Evolutionary conservation across 2,329 filamentous ascomycete species (phyloP).

Genomic region (Colletotrichum musicola): DNA sequence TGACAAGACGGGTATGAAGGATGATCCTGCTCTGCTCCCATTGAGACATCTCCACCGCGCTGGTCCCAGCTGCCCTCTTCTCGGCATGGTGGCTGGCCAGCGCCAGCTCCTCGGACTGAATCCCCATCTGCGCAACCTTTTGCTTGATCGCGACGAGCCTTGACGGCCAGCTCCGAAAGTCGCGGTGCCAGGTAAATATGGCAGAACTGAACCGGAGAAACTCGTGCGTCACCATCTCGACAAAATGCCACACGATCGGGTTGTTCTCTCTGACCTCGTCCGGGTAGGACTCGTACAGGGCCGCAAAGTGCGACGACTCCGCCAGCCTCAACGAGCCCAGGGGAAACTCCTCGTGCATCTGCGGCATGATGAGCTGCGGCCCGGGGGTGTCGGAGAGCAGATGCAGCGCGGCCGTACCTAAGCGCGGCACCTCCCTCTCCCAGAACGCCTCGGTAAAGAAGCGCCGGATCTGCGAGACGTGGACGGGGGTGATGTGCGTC

Average conservation of each 20-base stretch:
- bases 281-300: background rate
- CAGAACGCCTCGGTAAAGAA: slow-evolving; percentile 46
- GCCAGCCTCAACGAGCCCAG: background rate
- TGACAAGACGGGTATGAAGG: too few relatives aligned
- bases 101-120: background rate
- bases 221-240: background rate
- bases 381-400: background rate
- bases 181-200: background rate
- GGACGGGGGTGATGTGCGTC: background rate
- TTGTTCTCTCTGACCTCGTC: background rate
- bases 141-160: background rate
- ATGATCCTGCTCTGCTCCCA: too few relatives aligned
- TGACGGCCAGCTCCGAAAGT: background rate
- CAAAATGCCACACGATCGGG: slow-evolving; percentile 5
- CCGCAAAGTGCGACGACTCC: too few relatives aligned
- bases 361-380: slow-evolving; percentile 8
- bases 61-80: too few relatives aligned
- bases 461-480: slow-evolving; percentile 8
- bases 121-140: background rate
- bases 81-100: background rate
- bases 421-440: slow-evolving; percentile 42
- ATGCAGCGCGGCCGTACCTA: slow-evolving; percentile 42
- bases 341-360: background rate
- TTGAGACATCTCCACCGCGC: too few relatives aligned
- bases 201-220: background rate